Percentiles rank a stretch among this genome's conserved stretches.
Conservation (phyloP, 2,329 filamentous ascomycete species). For the Fusarium sulawesiense region DNA sequence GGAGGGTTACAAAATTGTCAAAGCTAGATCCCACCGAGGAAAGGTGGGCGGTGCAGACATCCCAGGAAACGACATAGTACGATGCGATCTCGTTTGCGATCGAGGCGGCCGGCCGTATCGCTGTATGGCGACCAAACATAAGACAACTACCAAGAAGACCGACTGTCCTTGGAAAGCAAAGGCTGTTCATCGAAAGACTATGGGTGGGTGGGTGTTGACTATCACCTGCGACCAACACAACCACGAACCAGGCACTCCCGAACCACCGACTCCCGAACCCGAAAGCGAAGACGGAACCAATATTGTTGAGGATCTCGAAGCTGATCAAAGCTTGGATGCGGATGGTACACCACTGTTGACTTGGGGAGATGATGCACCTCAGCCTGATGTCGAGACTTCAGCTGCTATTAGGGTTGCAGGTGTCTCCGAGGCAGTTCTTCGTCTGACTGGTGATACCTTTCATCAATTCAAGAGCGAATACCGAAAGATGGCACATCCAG, state of each 20-base stretch:
- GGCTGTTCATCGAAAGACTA: conserved; percentile 57
- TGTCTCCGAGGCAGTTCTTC: conserved; percentile 53
- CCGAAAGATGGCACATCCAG: conserved; percentile 56
- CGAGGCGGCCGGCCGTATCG: conserved; percentile 58
- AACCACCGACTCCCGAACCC: conserved; percentile 53
- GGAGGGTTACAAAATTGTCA: conserved; percentile 60
- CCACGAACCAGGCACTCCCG: conserved; percentile 58
- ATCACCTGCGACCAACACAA: conserved; percentile 59
- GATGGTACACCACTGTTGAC: conserved; percentile 24
- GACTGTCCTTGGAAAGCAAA: conserved; percentile 60
- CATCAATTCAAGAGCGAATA: conserved; percentile 58
- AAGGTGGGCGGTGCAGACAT: conserved; percentile 55
- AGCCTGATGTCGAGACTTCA: conserved; percentile 52
- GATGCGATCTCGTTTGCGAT: conserved; percentile 60
- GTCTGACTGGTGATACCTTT: conserved; percentile 58
- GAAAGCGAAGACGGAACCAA: conserved; percentile 52
- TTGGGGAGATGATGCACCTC: conserved; percentile 46
- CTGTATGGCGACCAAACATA: conserved; percentile 58
- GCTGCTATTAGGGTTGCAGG: conserved; percentile 55
- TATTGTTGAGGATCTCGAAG: conserved; percentile 44
- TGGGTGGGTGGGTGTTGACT: conserved; percentile 59
- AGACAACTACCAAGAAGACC: conserved; percentile 60
- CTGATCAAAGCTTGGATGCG: conserved; percentile 28
- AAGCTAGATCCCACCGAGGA: conserved; percentile 57
- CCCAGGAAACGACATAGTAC: conserved; percentile 57